A percentile compares a stretch with the other conserved stretches of the same genome.
Evolutionary conservation across 805 yeast genomes (phyloP).

Genomic region (Ogataea minuta): DNA sequence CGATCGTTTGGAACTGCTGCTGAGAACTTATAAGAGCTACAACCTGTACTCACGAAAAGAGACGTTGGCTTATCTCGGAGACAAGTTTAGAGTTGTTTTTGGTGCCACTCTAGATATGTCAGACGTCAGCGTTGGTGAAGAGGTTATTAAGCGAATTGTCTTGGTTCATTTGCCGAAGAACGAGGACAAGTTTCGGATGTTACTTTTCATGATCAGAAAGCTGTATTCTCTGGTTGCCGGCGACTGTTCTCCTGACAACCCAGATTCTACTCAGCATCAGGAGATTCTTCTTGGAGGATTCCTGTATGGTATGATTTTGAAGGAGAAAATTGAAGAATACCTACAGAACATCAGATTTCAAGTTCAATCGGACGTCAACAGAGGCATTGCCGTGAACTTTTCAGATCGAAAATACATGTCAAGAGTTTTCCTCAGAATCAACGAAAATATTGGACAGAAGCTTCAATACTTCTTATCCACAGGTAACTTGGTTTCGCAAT

Average conservation of each 20-base stretch:
- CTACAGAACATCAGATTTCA: slow-evolving; percentile 69
- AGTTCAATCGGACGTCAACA: slow-evolving; percentile 72
- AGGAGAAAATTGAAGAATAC: slow-evolving; percentile 95
- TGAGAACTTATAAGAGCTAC: slow-evolving; percentile 85
- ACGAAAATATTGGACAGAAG: slow-evolving; percentile 93
- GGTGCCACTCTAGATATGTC: slow-evolving; percentile 84
- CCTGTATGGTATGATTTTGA: slow-evolving; percentile 92
- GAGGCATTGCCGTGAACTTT: slow-evolving; percentile 82
- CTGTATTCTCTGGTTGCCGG: slow-evolving; percentile 94
- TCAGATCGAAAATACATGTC: slow-evolving; percentile 79
- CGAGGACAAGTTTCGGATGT: slow-evolving; percentile 79
- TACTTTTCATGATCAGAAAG: slow-evolving; percentile 93
- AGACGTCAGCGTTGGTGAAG: slow-evolving; percentile 88
- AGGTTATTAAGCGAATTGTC: slow-evolving; percentile 78
- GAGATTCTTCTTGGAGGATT: slow-evolving; percentile 95
- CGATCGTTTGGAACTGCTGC: slow-evolving; percentile 91
- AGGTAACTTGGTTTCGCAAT: slow-evolving; percentile 94
- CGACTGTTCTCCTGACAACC: slow-evolving; percentile 95
- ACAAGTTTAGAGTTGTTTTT: slow-evolving; percentile 91
- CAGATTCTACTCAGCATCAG: slow-evolving; percentile 99
- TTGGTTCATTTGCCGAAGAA: slow-evolving; percentile 79
- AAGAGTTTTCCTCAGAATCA: slow-evolving; percentile 72
- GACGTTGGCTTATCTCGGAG: slow-evolving; percentile 92
- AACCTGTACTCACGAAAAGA: slow-evolving; percentile 76
- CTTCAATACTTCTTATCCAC: slow-evolving; percentile 93